A percentile compares a stretch with the other conserved stretches of the same genome.
Evolutionary conservation across 1,284 basidiomycete genomes (phyloP).

Genomic region (Athelia psychrophila): DNA sequence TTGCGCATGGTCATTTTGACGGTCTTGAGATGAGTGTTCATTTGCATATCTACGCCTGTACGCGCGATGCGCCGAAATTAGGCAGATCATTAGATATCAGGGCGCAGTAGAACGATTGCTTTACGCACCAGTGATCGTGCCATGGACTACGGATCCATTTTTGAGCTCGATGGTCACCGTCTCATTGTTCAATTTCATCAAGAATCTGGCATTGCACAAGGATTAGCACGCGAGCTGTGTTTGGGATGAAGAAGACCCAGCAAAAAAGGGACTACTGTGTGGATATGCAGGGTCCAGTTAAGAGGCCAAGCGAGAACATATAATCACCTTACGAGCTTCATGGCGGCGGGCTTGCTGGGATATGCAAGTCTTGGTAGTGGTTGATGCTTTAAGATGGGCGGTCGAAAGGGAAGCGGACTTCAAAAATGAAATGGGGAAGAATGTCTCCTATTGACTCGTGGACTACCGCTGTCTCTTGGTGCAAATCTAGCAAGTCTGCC

Average conservation of each 20-base stretch:
- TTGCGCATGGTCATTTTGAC: slow-evolving; percentile 94
- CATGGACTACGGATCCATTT: slow-evolving; percentile 94
- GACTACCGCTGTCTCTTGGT: not conserved
- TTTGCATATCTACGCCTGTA: slow-evolving; percentile 91
- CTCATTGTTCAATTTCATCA: slow-evolving; percentile 99
- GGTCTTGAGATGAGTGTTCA: slow-evolving; percentile 97
- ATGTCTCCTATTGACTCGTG: not conserved
- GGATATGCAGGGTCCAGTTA: not conserved
- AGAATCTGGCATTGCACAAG: slow-evolving; percentile 60
- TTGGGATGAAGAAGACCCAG: not conserved
- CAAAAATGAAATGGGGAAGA: not conserved
- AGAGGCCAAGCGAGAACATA: not conserved
- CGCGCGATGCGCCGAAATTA: not conserved
- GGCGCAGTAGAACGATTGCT: slow-evolving; percentile 2
- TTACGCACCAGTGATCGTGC: slow-evolving; percentile 90
- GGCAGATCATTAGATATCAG: slow-evolving; percentile 2
- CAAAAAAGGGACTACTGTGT: not conserved
- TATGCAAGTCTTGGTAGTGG: not conserved
- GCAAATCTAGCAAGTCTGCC: not conserved
- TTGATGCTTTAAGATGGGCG: not conserved
- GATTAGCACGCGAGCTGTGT: slow-evolving; percentile 2
- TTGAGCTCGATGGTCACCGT: slow-evolving; percentile 98
- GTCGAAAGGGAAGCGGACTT: not conserved
- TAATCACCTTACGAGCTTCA: slow-evolving; percentile 1
- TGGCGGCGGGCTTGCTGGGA: not conserved